phyloP scores from a whole-genome alignment of 345 rosid genomes.

The Citrus inodora region DNA sequence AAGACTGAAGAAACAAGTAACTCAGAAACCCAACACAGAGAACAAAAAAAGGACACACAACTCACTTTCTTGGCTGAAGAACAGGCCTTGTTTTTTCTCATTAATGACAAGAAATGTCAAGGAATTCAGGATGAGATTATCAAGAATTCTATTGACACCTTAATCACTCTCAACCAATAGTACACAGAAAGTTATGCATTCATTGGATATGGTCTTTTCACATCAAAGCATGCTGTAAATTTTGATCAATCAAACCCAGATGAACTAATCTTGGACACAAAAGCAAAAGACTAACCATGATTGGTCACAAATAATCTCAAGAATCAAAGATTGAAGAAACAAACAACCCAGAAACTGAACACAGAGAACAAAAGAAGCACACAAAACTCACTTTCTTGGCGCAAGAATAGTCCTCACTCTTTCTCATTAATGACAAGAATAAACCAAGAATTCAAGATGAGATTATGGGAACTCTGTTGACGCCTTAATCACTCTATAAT shows the following conservation, averaged over 20 bases:
- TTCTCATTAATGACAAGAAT: background rate
- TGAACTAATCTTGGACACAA: background rate
- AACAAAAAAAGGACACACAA: background rate
- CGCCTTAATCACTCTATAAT: background rate
- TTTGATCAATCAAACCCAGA: background rate
- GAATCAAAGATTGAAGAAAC: background rate
- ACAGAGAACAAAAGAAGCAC: background rate
- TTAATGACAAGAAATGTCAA: too few relatives aligned
- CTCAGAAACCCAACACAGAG: background rate
- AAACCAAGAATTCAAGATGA: background rate
- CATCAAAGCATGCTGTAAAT: background rate
- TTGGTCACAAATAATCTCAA: background rate
- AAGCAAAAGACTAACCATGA: background rate
- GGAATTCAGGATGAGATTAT: background rate
- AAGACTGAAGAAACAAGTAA: background rate
- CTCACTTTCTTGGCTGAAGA: background rate
- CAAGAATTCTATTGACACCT: background rate
- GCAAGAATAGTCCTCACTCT: background rate
- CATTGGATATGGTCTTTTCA: background rate
- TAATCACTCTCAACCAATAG: background rate
- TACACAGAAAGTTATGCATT: background rate
- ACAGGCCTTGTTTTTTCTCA: background rate
- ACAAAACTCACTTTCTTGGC: background rate
- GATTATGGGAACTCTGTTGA: background rate
- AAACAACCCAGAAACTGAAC: background rate